Evolutionary conservation across 495 filamentous ascomycete genomes (phyloP).

Genomic region (Amphirosellinia nigrospora): DNA sequence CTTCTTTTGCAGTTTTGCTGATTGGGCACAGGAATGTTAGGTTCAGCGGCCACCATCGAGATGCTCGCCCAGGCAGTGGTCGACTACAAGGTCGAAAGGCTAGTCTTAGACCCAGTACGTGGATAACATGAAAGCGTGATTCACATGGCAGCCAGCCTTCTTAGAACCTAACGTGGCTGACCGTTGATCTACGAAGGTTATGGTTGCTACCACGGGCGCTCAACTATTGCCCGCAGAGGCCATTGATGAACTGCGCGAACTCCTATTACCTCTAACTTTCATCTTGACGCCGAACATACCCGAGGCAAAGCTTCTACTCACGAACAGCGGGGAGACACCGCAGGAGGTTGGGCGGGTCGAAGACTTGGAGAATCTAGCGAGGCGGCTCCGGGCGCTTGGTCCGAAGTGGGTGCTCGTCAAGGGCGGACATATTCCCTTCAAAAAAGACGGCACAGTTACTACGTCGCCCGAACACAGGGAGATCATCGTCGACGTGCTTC

Average conservation of each 20-base stretch:
- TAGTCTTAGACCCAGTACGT: slow-evolving; percentile 84
- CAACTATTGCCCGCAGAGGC: slow-evolving; percentile 74
- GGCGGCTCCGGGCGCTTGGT: slow-evolving; percentile 68
- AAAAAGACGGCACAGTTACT: slow-evolving; percentile 61
- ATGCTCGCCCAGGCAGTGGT: slow-evolving; percentile 72
- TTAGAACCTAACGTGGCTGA: background rate
- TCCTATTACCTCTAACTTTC: slow-evolving; percentile 76
- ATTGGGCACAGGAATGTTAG: slow-evolving; percentile 77
- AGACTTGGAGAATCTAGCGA: slow-evolving; percentile 72
- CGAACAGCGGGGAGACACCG: slow-evolving; percentile 58
- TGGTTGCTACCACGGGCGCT: slow-evolving; percentile 88
- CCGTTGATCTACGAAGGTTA: slow-evolving; percentile 64
- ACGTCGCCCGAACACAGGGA: slow-evolving; percentile 62
- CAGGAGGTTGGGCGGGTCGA: slow-evolving; percentile 58
- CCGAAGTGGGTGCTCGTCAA: slow-evolving; percentile 85
- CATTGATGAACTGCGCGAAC: slow-evolving; percentile 64
- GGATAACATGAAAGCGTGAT: background rate
- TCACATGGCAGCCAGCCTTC: background rate
- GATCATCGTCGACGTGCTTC: slow-evolving; percentile 75
- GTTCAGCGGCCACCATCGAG: slow-evolving; percentile 75
- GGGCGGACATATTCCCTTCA: slow-evolving; percentile 88
- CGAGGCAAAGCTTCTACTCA: slow-evolving; percentile 78
- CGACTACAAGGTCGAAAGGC: slow-evolving; percentile 61
- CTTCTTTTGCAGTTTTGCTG: background rate
- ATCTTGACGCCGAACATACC: slow-evolving; percentile 92